These are phyloP conservation scores for Hericium alpestre DNA, from an alignment of 768 basidiomycete genomes.

Conservation along the genomic window DNA sequence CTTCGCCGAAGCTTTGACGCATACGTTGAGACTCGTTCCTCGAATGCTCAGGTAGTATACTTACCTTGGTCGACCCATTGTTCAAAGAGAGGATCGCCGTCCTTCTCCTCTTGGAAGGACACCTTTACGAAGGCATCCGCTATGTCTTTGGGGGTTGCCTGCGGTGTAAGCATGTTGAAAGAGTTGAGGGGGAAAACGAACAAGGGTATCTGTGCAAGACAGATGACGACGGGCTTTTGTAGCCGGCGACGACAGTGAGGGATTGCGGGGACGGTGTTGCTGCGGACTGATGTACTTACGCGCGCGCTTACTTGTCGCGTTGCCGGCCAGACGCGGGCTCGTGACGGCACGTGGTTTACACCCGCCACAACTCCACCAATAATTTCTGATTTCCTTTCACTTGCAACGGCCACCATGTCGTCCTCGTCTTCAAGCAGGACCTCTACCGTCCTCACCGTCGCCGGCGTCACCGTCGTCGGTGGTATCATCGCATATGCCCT, in stretches of 20 bases:
- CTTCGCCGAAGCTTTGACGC: slow-evolving; percentile 38
- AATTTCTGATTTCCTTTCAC: slow-evolving; percentile 10
- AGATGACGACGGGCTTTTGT: no score
- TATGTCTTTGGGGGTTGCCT: slow-evolving; percentile 11
- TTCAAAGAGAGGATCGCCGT: slow-evolving; percentile 31
- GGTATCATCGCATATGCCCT: slow-evolving; percentile 72
- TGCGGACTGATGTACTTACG: neutral
- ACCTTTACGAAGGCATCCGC: slow-evolving; percentile 37
- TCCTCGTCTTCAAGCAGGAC: slow-evolving; percentile 20
- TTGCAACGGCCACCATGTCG: slow-evolving; percentile 13
- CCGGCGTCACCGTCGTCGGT: slow-evolving; percentile 18
- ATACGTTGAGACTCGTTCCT: no score
- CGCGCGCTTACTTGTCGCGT: neutral
- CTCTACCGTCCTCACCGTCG: slow-evolving; percentile 30
- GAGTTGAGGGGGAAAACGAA: neutral
- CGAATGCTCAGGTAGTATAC: neutral
- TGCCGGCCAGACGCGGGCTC: slow-evolving; percentile 2
- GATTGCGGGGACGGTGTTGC: neutral
- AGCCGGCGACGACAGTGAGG: no score
- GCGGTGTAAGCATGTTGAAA: neutral
- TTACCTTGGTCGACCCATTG: slow-evolving; percentile 45
- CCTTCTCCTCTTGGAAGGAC: slow-evolving; percentile 26
- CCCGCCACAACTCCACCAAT: slow-evolving; percentile 3
- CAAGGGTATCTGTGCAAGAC: neutral
- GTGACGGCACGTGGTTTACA: neutral